Evolutionary conservation across 495 filamentous ascomycete species (phyloP).

Genomic region (Lophiostoma macrostomum): DNA sequence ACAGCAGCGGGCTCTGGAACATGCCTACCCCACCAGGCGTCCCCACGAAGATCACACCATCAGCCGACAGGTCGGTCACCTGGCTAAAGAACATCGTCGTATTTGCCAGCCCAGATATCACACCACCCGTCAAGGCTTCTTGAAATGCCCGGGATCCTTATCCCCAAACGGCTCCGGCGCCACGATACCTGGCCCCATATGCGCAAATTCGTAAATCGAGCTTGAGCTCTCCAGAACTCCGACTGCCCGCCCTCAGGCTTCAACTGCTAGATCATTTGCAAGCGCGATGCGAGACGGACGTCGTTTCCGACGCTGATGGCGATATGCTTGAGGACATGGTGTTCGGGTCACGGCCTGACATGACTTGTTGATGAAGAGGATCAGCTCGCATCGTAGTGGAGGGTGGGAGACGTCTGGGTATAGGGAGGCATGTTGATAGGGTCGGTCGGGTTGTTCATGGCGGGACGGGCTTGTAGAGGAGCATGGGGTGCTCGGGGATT

Average conservation of each 20-base stretch:
- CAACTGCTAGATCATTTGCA: slow-evolving; percentile 56
- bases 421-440: too few relatives aligned
- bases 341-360: too few relatives aligned
- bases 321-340: too few relatives aligned
- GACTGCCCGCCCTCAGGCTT: not conserved
- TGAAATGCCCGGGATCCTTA: slow-evolving; percentile 49
- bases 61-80: slow-evolving; percentile 53
- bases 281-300: slow-evolving; percentile 68
- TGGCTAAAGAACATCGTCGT: slow-evolving; percentile 73
- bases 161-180: slow-evolving; percentile 21
- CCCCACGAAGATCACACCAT: slow-evolving; percentile 65
- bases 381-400: too few relatives aligned
- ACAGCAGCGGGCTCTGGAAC: slow-evolving; percentile 68
- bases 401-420: too few relatives aligned
- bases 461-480: slow-evolving; percentile 77
- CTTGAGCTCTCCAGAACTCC: not conserved
- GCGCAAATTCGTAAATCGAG: not conserved
- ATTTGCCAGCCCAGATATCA: slow-evolving; percentile 76
- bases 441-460: too few relatives aligned
- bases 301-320: too few relatives aligned
- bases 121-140: slow-evolving; percentile 70
- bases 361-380: too few relatives aligned
- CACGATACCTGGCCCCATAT: slow-evolving; percentile 40
- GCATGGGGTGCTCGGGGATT: slow-evolving; percentile 69
- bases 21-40: slow-evolving; percentile 66